A percentile compares a stretch with the other conserved stretches of the same genome.
Conservation (phyloP, 179 eudicot species). For the Corrigiola litoralis region DNA sequence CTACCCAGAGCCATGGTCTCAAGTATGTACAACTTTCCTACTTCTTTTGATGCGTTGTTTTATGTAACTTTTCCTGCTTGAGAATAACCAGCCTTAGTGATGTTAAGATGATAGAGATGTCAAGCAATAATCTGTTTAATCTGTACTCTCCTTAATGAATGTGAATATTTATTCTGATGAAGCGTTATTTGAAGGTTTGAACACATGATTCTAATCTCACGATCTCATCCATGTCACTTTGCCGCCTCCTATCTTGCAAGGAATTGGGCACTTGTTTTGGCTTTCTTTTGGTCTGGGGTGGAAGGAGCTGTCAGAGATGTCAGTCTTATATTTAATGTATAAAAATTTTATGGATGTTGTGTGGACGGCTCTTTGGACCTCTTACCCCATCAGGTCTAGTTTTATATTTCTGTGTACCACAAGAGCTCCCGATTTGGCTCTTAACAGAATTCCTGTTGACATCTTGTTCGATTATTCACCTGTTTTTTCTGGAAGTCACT, state of each 20-base stretch:
- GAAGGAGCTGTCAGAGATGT: no score
- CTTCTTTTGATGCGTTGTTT: conserved; percentile 5
- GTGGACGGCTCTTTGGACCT: no score
- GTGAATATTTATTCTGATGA: not conserved
- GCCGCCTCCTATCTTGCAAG: no score
- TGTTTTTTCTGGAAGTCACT: no score
- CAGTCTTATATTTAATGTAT: no score
- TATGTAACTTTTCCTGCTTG: conserved; percentile 7
- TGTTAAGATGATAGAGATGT: not conserved
- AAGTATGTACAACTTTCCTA: conserved; percentile 35
- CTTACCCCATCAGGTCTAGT: no score
- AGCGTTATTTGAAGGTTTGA: not conserved
- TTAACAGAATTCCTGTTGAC: not conserved
- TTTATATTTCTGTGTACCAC: not conserved
- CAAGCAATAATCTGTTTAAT: not conserved
- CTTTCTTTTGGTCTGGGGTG: no score
- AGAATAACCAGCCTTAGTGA: not conserved
- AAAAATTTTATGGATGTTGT: no score
- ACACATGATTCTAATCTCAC: no score
- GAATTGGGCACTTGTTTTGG: no score
- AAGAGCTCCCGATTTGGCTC: not conserved
- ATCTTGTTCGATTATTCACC: not conserved
- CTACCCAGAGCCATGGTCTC: conserved; percentile 63
- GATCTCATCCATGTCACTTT: not conserved
- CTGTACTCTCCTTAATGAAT: not conserved